A percentile compares a stretch with the other conserved stretches of the same genome.
phyloP scores from a whole-genome alignment of 1,284 basidiomycete species.

The Heterobasidion annosum region DNA sequence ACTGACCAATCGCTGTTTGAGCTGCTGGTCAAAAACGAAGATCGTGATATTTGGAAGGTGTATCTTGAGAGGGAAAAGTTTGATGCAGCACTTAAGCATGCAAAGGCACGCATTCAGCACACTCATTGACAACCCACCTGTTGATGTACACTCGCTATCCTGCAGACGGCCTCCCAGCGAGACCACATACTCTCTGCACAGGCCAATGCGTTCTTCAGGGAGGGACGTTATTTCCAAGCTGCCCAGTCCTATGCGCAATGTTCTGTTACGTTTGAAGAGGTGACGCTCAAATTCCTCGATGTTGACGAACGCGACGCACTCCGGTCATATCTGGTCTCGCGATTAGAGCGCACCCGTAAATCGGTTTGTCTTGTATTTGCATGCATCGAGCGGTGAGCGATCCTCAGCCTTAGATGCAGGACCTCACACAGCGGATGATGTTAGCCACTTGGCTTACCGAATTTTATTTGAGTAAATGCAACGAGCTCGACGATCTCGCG shows the following conservation, averaged over 20 bases:
- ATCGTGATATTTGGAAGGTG: constrained; percentile 91
- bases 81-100: constrained; percentile 71
- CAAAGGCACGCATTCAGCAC: constrained; percentile 49
- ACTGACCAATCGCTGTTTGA: constrained; percentile 90
- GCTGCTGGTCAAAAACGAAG: constrained; percentile 81
- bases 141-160: constrained; percentile 5
- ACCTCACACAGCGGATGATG: constrained; percentile 93
- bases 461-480: constrained; percentile 94
- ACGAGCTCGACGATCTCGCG: constrained; percentile 88
- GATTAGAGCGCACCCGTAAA: constrained; percentile 77
- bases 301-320: constrained; percentile 88
- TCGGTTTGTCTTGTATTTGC: constrained; percentile 38
- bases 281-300: constrained; percentile 87
- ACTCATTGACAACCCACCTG: neutral
- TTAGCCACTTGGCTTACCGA: constrained; percentile 98
- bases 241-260: constrained; percentile 90
- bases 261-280: constrained; percentile 87
- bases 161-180: constrained; percentile 74
- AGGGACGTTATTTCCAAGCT: constrained; percentile 82
- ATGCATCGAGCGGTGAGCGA: neutral
- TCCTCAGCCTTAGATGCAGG: constrained; percentile 35
- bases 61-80: constrained; percentile 77
- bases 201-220: constrained; percentile 77
- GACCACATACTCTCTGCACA: constrained; percentile 82
- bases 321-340: constrained; percentile 82